Evolutionary conservation across 2,329 filamentous ascomycete genomes (phyloP), one percentile per base, ranked within the genome.

Genomic region (Ophiostoma quercus): DNA sequence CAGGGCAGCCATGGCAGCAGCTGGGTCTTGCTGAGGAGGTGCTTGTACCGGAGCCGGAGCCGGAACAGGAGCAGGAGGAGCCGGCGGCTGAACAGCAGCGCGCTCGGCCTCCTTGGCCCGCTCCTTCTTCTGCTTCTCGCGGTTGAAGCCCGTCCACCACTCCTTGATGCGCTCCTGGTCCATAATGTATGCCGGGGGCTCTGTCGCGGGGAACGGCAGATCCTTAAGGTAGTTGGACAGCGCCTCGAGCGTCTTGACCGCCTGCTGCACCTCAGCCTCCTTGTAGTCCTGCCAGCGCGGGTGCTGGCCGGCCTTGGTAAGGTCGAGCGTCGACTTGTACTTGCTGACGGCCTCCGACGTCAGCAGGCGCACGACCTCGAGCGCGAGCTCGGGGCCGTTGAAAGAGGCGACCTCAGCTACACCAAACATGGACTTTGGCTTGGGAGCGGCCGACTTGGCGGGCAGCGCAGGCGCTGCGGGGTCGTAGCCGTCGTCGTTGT

Each of bases 101-200:
- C 37, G 37, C 39, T 14, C n/a, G 9, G 65, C 37, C 19, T 34
- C 43, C 69, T 80, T 80, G 9, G 66, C 82, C 77, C 65, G 79
- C 54, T 71, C 41, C 25, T 67, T 60, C 12, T 72, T 73, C 69
- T 75, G 73, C 47, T 77, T 76, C 66, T 81, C 79, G 62, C 76
- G 76, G 47, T 77, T 75, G 72, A 81, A 83, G 0, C 84, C 84
- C 12, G 81, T 76, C 78, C 82, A 83, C 85, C 85, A 88, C 72
- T 85, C 82, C 11, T 81, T 80, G 0, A 82, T 78, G 71, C 81
- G 81, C 41, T 82, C 82, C 2, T 80, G 76, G 41, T 84, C 79
- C 29, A 77, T 77, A 73, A 87, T 80, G 81, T 84, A 86, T 22
- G 81, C 80, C 0, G 86, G 85, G 3, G 86, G 83, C 62, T 84